phyloP scores from a whole-genome alignment of 2,329 filamentous ascomycete genomes.

The Microsporum canis region DNA sequence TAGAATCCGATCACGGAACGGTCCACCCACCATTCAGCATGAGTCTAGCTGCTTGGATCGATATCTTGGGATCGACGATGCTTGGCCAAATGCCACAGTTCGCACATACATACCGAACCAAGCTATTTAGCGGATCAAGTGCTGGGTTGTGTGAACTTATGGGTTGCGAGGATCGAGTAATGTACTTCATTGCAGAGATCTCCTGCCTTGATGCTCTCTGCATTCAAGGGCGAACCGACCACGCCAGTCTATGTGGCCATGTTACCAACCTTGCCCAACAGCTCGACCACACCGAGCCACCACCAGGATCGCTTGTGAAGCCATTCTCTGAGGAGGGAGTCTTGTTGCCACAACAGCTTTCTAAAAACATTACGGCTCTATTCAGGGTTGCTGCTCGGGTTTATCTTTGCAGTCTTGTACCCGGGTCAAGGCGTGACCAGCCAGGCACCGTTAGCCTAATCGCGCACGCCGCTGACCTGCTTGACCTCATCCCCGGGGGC shows the following conservation, averaged over 20 bases:
- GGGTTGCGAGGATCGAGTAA: conserved; percentile 93
- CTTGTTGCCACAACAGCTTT: conserved; percentile 70
- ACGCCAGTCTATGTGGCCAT: conserved; percentile 77
- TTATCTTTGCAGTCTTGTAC: conserved; percentile 91
- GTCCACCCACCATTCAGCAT: conserved; percentile 79
- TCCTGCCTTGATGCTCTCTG: conserved; percentile 89
- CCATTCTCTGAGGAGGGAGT: conserved; percentile 54
- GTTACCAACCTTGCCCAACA: conserved; percentile 79
- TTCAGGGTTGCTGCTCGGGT: conserved; percentile 90
- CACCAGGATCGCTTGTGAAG: conserved; percentile 50
- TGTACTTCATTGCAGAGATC: conserved; percentile 97
- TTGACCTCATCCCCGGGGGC: conserved; percentile 73
- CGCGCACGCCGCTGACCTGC: conserved; percentile 61
- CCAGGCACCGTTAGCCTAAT: conserved; percentile 65
- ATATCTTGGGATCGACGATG: conserved; percentile 92
- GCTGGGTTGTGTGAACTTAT: conserved; percentile 84
- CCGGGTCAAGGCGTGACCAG: conserved; percentile 68
- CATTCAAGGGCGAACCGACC: conserved; percentile 63
- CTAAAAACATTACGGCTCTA: conserved; percentile 75
- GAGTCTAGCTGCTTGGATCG: conserved; percentile 80
- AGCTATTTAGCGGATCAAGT: conserved; percentile 56
- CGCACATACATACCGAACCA: conserved; percentile 89
- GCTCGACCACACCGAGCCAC: conserved; percentile 66
- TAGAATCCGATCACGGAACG: conserved; percentile 48
- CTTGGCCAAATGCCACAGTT: conserved; percentile 74